phyloP scores from a whole-genome alignment of 2,329 filamentous ascomycete species.

The Dactylellina parvicollis region DNA sequence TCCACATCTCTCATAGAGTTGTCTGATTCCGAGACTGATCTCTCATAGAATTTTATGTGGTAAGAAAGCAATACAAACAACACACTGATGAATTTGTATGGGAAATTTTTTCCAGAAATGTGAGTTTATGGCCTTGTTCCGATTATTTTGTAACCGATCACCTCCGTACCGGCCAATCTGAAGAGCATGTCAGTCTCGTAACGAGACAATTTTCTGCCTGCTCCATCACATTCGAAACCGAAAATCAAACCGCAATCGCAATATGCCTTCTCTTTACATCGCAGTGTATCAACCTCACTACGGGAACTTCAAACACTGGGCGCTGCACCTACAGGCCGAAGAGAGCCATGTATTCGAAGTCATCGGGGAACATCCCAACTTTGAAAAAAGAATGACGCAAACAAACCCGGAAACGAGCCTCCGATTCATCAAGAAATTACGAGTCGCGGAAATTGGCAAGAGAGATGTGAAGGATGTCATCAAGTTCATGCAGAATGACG shows the following conservation, averaged over 20 bases:
- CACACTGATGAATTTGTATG: too few relatives aligned
- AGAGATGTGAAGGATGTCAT: conserved; percentile 35
- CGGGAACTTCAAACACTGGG: conserved; percentile 40
- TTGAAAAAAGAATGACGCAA: conserved; percentile 30
- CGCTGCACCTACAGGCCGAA: conserved; percentile 26
- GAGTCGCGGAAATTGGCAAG: conserved; percentile 34
- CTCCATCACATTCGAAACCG: conserved; percentile 4
- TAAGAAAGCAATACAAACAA: too few relatives aligned
- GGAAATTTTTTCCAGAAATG: too few relatives aligned
- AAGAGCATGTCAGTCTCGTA: too few relatives aligned
- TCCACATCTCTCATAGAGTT: too few relatives aligned
- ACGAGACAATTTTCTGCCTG: background rate
- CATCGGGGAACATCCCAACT: conserved; percentile 17
- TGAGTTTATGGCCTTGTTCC: too few relatives aligned
- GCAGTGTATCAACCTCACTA: conserved; percentile 27
- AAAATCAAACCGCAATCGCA: conserved; percentile 4
- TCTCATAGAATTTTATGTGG: too few relatives aligned
- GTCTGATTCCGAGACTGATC: too few relatives aligned
- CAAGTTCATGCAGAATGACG: conserved; percentile 25
- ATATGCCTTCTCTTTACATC: conserved; percentile 35
- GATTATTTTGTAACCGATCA: too few relatives aligned
- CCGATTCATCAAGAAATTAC: conserved; percentile 29
- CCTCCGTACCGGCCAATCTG: too few relatives aligned
- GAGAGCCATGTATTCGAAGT: conserved; percentile 26
- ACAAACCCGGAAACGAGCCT: conserved; percentile 10